Percentiles rank a stretch among this genome's conserved stretches.
These are phyloP conservation scores for Aspergillus felis DNA, from an alignment of 2,329 filamentous ascomycete genomes.

Conservation along the genomic window DNA sequence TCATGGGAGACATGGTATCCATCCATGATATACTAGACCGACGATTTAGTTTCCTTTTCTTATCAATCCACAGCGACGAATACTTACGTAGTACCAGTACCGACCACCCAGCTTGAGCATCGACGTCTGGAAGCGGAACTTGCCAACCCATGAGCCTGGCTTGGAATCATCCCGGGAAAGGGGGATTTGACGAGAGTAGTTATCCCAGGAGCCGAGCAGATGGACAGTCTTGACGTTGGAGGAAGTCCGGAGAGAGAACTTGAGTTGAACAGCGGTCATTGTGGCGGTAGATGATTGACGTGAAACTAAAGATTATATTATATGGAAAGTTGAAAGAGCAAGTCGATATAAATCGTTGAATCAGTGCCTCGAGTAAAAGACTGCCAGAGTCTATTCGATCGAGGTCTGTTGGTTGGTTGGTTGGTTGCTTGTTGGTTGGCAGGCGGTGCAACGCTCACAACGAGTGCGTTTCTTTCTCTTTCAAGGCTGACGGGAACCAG, in stretches of 20 bases:
- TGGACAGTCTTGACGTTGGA: slow-evolving; percentile 96
- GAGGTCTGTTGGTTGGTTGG: slow-evolving; percentile 8
- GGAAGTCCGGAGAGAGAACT: slow-evolving; percentile 93
- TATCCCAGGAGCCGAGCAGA: slow-evolving; percentile 96
- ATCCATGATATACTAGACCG: slow-evolving; percentile 81
- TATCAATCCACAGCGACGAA: neutral
- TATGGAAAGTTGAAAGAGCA: slow-evolving; percentile 19
- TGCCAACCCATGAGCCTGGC: slow-evolving; percentile 89
- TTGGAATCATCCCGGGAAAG: slow-evolving; percentile 87
- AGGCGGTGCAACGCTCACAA: slow-evolving; percentile 12
- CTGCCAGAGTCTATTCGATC: slow-evolving; percentile 28
- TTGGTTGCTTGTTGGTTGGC: slow-evolving; percentile 14
- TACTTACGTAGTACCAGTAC: slow-evolving; percentile 92
- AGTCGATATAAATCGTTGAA: slow-evolving; percentile 8
- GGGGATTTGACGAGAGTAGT: slow-evolving; percentile 90
- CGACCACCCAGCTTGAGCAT: slow-evolving; percentile 83
- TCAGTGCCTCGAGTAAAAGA: slow-evolving; percentile 15
- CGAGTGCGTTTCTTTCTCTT: slow-evolving; percentile 14
- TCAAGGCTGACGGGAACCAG: slow-evolving; percentile 24
- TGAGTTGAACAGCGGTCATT: slow-evolving; percentile 91
- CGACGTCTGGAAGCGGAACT: slow-evolving; percentile 87
- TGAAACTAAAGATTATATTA: slow-evolving; percentile 32
- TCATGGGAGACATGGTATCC: slow-evolving; percentile 98
- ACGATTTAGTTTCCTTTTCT: slow-evolving; percentile 9
- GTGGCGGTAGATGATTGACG: slow-evolving; percentile 34